A percentile compares a stretch with the other conserved stretches of the same genome.
These are phyloP conservation scores for Pelargonium australe DNA, from an alignment of 441 rosid genomes.

Conservation along the genomic window DNA sequence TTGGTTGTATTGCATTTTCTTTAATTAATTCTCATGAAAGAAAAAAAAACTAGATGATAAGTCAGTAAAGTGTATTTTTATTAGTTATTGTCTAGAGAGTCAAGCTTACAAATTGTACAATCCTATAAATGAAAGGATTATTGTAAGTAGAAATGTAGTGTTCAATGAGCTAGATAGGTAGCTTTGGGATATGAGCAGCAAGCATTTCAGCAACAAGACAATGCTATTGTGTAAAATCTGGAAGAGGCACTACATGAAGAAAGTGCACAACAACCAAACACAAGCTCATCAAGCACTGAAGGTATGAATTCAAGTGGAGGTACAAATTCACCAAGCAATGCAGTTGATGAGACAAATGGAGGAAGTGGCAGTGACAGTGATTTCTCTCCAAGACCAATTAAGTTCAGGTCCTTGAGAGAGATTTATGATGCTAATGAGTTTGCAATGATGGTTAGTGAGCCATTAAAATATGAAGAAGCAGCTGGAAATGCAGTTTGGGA, in stretches of 20 bases:
- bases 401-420: neutral
- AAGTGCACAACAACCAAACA: too few relatives aligned
- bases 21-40: neutral
- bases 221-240: too few relatives aligned
- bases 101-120: too few relatives aligned
- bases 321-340: too few relatives aligned
- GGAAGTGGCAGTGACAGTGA: neutral
- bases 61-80: too few relatives aligned
- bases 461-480: neutral
- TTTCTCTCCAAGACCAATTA: neutral
- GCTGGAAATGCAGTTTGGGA: neutral
- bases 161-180: neutral
- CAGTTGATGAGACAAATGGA: too few relatives aligned
- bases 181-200: neutral
- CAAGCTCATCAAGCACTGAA: too few relatives aligned
- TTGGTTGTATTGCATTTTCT: neutral
- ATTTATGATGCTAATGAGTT: neutral
- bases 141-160: neutral
- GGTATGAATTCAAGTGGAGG: too few relatives aligned
- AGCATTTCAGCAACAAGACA: too few relatives aligned
- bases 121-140: neutral
- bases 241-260: too few relatives aligned
- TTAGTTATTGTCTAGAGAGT: too few relatives aligned
- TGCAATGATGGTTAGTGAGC: neutral
- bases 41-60: neutral